Base-by-base conservation (phyloP, 2,329 filamentous ascomycete species). In the Stenocarpella maydis region DNA sequence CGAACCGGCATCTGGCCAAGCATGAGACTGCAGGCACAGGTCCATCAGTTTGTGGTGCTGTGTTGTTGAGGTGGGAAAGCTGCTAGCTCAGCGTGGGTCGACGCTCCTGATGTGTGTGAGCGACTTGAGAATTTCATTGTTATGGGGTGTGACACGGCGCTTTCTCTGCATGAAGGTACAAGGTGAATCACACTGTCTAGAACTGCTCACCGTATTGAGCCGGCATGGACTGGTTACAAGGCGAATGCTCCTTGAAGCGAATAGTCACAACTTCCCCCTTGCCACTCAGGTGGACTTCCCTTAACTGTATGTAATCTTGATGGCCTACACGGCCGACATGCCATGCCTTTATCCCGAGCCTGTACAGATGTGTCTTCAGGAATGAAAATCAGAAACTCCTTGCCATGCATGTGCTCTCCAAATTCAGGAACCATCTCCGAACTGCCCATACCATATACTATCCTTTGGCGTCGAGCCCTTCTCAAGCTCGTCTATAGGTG, bases 401-500 rank as follows among this genome's bases (percentile, higher is more conserved):
- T 49, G 58, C 58, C 58, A 63, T 63, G 58, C 58, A 49, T 37
- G 6, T 63, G 28, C 28, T 49, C 28, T 2, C 12, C 7, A 24
- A 63, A 3, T 19, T 74, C 71, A 67, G 10, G 53, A 6, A 34
- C 73, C 54, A 10, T 72, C 72, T 60, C 82, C 82, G 43, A 77
- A 61, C n/a, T 69, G 53, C 17, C 71, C 71, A 65, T 31, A 80
- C 78, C 84, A 86, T 1, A 79, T 78, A 53, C 81, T 81, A 73
- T 88, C 86, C 39, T 82, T 80, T 1, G 86, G 86, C 26, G 80
- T 79, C 8, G 80, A 81, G 0, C 87, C 87, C 74, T 78, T 83
- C 69, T 82, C 79, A 37, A 87, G 73, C 21, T 86, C 85, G 15
- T 80, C 79, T 4, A 78, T 73, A 4, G 74, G 71, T 7, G 76